These are phyloP conservation scores for Thalassiosira mediterranea DNA, from an alignment of 352 stramenopile species.

Conservation along the genomic window DNA sequence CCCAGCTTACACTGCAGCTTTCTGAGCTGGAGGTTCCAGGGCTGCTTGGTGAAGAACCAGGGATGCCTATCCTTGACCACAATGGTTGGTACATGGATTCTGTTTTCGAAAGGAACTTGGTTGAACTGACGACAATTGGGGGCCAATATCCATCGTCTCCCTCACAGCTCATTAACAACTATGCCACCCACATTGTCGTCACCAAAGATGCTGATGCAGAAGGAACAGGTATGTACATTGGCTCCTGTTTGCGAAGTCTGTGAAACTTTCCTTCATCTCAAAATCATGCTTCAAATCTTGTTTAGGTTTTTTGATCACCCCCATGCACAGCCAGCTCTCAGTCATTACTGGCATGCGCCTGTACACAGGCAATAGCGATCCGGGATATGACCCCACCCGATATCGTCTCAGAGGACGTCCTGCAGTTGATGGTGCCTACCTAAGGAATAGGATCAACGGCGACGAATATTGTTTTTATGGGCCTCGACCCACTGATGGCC, in stretches of 20 bases:
- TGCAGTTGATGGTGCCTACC: slow-evolving; percentile 3
- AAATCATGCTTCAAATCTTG: no score
- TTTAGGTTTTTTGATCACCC: slow-evolving; percentile 25
- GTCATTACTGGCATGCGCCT: slow-evolving; percentile 42
- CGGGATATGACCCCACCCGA: slow-evolving; percentile 31
- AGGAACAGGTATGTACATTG: no score
- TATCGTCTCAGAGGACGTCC: slow-evolving; percentile 29
- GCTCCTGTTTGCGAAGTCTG: no score
- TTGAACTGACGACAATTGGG: no score
- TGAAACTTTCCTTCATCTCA: no score
- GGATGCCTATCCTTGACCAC: slow-evolving; percentile 19
- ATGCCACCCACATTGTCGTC: no score
- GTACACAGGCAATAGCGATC: slow-evolving; percentile 37
- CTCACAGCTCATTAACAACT: no score
- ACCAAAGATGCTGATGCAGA: no score
- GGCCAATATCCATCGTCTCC: neutral
- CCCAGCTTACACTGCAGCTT: slow-evolving; percentile 2
- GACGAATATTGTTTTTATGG: no score
- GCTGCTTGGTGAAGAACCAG: slow-evolving; percentile 19
- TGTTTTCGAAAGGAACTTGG: slow-evolving; percentile 3
- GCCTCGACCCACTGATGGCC: no score
- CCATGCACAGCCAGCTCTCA: slow-evolving; percentile 25
- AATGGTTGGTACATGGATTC: slow-evolving; percentile 25
- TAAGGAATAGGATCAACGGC: no score
- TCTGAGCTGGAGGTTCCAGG: slow-evolving; percentile 49